These are phyloP conservation scores for Chamaenerion angustifolium DNA, from an alignment of 345 rosid species.

Conservation along the genomic window DNA sequence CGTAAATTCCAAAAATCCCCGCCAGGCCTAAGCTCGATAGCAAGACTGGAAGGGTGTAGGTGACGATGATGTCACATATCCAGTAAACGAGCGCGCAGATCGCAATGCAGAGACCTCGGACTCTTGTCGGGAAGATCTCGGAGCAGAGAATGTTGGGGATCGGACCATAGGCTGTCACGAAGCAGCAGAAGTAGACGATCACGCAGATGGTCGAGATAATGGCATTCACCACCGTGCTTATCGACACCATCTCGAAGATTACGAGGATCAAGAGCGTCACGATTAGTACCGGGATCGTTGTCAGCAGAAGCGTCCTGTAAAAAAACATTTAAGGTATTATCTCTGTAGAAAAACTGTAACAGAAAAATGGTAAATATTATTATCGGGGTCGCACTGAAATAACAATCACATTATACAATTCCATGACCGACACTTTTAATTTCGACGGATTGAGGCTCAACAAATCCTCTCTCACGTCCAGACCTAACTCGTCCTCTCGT, in stretches of 20 bases:
- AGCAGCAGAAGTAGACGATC: slow-evolving; percentile 20
- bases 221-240: slow-evolving; percentile 16
- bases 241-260: slow-evolving; percentile 11
- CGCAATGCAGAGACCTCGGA: slow-evolving; percentile 33
- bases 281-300: slow-evolving; percentile 27
- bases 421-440: too few relatives aligned
- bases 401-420: too few relatives aligned
- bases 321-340: too few relatives aligned
- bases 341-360: neutral
- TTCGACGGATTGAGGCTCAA: too few relatives aligned
- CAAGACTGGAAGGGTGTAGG: slow-evolving; percentile 25
- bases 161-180: slow-evolving; percentile 34
- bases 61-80: slow-evolving; percentile 22
- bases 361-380: too few relatives aligned
- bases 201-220: slow-evolving; percentile 18
- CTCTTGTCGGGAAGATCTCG: slow-evolving; percentile 34
- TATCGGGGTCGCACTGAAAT: too few relatives aligned
- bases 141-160: slow-evolving; percentile 33
- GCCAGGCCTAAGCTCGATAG: slow-evolving; percentile 21
- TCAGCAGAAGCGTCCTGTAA: slow-evolving; percentile 23
- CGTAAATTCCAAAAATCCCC: slow-evolving; percentile 22
- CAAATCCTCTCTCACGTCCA: too few relatives aligned
- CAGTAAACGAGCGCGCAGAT: slow-evolving; percentile 27
- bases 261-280: slow-evolving; percentile 18
- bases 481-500: too few relatives aligned